These are phyloP conservation scores for Cladosporium velox DNA, from an alignment of 2,329 filamentous ascomycete genomes.

Conservation along the genomic window DNA sequence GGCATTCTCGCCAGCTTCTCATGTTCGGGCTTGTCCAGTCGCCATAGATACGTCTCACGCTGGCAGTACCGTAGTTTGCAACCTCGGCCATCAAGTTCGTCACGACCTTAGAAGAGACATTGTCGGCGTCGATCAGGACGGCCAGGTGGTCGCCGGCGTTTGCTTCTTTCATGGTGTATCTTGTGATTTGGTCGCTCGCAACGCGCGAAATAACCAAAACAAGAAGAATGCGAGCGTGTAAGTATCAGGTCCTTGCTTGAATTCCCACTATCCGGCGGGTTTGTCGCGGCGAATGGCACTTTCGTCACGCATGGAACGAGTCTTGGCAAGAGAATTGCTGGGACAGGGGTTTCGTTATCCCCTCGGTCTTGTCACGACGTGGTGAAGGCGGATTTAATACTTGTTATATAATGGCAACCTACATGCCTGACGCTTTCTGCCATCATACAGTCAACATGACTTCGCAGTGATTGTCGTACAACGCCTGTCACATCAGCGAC, in stretches of 20 bases:
- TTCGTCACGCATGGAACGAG: not conserved
- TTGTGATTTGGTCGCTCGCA: not conserved
- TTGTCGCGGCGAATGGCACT: not conserved
- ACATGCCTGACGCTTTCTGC: not conserved
- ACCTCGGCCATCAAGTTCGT: conserved; percentile 36
- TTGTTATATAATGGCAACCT: not conserved
- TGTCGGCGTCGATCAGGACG: conserved; percentile 33
- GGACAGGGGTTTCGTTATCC: not conserved
- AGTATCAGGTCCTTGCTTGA: too few species aligned
- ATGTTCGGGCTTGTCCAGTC: conserved; percentile 34
- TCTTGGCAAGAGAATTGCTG: not conserved
- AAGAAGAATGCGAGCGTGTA: too few species aligned
- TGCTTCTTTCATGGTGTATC: not conserved
- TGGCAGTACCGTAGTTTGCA: conserved; percentile 38
- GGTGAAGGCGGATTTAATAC: not conserved
- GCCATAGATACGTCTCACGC: conserved; percentile 36
- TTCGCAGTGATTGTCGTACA: not conserved
- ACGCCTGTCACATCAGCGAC: not conserved
- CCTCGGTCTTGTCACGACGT: not conserved
- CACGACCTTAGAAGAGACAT: conserved; percentile 32
- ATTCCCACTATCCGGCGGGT: not conserved
- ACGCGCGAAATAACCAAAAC: too few species aligned
- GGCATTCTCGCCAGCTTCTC: conserved; percentile 31
- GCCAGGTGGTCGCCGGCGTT: conserved; percentile 23
- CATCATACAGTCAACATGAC: not conserved